Percentiles rank a stretch among this genome's conserved stretches.
These are phyloP conservation scores for Sordariomycetes sp. DNA, from an alignment of 2,329 filamentous ascomycete genomes.

Conservation along the genomic window DNA sequence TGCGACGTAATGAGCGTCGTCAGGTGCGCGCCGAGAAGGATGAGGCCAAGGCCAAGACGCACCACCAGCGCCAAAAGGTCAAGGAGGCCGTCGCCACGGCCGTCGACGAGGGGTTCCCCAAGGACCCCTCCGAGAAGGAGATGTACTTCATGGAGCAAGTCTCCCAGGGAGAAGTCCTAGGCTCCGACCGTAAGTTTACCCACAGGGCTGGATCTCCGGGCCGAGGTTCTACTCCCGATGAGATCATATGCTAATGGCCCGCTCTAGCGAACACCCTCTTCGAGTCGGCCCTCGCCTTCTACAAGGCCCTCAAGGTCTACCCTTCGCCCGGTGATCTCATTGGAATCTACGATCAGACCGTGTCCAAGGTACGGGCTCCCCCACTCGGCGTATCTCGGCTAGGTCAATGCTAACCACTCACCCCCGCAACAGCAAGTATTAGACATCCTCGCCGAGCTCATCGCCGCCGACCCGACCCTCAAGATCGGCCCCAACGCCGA, in stretches of 20 bases:
- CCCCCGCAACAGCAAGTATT: constrained; percentile 58
- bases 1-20: constrained; percentile 67
- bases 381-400: background rate
- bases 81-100: constrained; percentile 67
- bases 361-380: constrained; percentile 62
- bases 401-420: constrained; percentile 10
- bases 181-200: constrained; percentile 59
- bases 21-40: constrained; percentile 63
- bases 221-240: background rate
- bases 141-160: constrained; percentile 96
- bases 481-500: constrained; percentile 38
- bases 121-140: constrained; percentile 86
- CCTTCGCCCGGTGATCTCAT: constrained; percentile 88
- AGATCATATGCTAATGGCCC: background rate
- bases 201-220: background rate
- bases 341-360: constrained; percentile 95
- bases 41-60: constrained; percentile 53
- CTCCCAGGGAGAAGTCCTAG: constrained; percentile 74
- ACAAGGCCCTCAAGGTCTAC: constrained; percentile 98
- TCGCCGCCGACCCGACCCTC: constrained; percentile 74
- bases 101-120: constrained; percentile 84
- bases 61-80: constrained; percentile 63
- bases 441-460: constrained; percentile 96
- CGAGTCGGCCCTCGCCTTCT: constrained; percentile 89
- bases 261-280: constrained; percentile 23